Base-by-base conservation (phyloP, 805 yeast species). In the Ogataea paraovalis region DNA sequence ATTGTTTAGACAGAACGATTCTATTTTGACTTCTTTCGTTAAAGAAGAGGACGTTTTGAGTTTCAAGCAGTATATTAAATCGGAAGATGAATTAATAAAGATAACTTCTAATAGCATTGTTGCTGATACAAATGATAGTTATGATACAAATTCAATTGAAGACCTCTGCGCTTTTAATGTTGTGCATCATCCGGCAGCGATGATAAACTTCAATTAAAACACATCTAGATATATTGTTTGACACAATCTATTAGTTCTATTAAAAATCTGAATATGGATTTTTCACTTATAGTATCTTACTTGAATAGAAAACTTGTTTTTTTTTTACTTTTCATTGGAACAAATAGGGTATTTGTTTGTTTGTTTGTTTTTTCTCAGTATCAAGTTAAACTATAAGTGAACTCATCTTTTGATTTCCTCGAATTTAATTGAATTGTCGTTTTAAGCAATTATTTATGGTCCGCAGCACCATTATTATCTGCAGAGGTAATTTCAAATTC, bases 101-200 rank as follows among this genome's bases (percentile, higher is more conserved):
- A 51, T 25, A n/a, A 14, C 22, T 8, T 14, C 30, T 32, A 19
- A 19, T 39, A 30, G 5, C 21, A n/a, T 25, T 12, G 22, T 25
- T 12, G 28, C n/a, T 8, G 30, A 36, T n/a, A 6, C 38, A 21
- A 30, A 18, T 22, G 23, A 51, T 41, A 52, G 53, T 33, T 48
- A 42, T 46, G 57, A 50, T 43, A 47, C 47, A 37, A 28, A 22
- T 33, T 37, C 48, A 36, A 57, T 63, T 61, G 64, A 60, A 48
- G 61, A 55, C 59, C 62, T 59, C 56, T 58, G 65, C 54, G 61
- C 63, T 55, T 62, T 60, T 65, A 65, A 66, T 60, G 61, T 62
- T 58, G 68, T 67, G 71, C 71, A 67, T 64, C 68, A 64, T 66
- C 68, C 70, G 66, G 71, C 71, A 66, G 70, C 48, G 68, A 59